Base-by-base conservation (phyloP, 2,329 filamentous ascomycete species). In the Aspergillus ochraceoroseus region DNA sequence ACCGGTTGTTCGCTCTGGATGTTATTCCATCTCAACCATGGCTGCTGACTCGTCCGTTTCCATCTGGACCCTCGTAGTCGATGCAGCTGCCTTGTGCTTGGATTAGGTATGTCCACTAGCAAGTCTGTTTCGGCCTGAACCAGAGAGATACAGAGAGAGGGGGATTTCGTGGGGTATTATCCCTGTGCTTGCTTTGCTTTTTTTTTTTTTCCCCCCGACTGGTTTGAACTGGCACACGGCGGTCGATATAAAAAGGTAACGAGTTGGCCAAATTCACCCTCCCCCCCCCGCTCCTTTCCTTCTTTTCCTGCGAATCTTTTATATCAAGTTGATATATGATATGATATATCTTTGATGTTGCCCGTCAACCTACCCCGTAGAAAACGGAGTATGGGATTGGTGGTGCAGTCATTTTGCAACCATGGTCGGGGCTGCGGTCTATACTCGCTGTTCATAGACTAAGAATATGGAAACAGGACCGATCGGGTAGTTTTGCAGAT, bases 391-490 rank as follows among this genome's bases (percentile, higher is more conserved):
- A 27, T 18, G 27, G 26, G 22, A 37, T 28, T 38, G 33, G 37
- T 29, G 20, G 17, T 32, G 11, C 28, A 32, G 19, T 39, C 25
- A n/a, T n/a, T 12, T 44, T 42, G 40, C 41, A 41, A 36, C 32
- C 28, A 42, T 38, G 41, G 31, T 43, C 33, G 23, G 37, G 19
- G 34, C 25, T 38, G 42, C 37, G 33, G n/a, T 41, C 26, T 36
- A 37, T 42, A 29, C 41, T 52, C 41, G 33, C 43, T 22, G 32
- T 47, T 47, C 42, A 37, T 26, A 47, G 39, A 44, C 46, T 56
- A 49, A 53, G 42, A 18, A 44, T 47, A 31, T 57, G 55, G 49
- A 39, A 46, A 43, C 49, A 49, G 43, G 46, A 50, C 44, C 44
- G 34, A 33, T 37, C 44, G n/a, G 31, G 29, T n/a, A 41, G 34